Evolutionary conservation across 345 rosid species (phyloP), one percentile per base, ranked within the genome.

Genomic region (Euclidium syriacum): DNA sequence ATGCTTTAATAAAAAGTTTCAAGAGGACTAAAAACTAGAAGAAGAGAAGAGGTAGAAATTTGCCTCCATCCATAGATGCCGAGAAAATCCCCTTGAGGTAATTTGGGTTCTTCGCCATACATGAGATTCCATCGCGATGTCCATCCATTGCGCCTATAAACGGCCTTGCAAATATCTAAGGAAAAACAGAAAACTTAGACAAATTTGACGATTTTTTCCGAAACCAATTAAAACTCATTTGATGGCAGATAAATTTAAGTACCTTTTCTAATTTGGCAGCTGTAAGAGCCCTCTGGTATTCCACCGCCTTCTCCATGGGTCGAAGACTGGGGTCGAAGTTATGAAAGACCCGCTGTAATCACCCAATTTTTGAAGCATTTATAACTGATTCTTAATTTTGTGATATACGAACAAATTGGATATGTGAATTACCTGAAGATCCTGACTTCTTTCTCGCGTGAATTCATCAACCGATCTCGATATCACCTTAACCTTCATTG

Each of bases 61-160:
- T 58, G 87, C 99, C 97, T 88, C 97, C 99, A 77, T 90, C 99
- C 85, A 86, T 82, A 12, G 99, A 88, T 65, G 85, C 99, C 3
- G 97, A 94, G 79, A 94, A 87, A 20, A 94, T 73, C 7, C 88
- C 91, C 62, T 94, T 94, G 57, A 94, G 64, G 75, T 84, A 74
- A 80, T 76, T 90, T 0, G 92, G 97, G 65, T 94, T 90, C 81
- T 94, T 94, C 0, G 99, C 97, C 97, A 94, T 86, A 75, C 91
- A 94, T 0, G 95, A 85, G 47, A 94, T 42, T 6, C 87, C 83
- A 79, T 94, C 97, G 6, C 78, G 52, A 73, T 94, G 99, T 2
- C 87, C 97, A 51, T 94, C 99, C 99, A 94, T 87, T 42, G 99
- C 99, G 32, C 92, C 97, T 20, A 94, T 20, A 58, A 94, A 90